A percentile compares a stretch with the other conserved stretches of the same genome.
Evolutionary conservation across 2,329 filamentous ascomycete species (phyloP).

Genomic region (Xylaria sp.): DNA sequence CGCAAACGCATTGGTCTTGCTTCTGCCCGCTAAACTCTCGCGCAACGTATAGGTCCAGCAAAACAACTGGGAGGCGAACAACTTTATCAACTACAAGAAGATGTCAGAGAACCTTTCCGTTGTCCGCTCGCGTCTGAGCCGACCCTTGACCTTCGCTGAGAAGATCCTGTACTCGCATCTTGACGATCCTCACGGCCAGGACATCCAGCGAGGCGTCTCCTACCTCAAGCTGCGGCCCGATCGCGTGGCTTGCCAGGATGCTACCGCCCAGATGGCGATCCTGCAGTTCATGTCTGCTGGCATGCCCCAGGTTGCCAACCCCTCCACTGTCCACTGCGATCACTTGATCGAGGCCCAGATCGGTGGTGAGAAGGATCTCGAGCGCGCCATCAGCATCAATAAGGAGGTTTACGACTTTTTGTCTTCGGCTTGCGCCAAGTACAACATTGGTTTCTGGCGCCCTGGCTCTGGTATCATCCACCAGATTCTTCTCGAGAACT

Average conservation of each 20-base stretch:
- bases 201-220: slow-evolving; percentile 92
- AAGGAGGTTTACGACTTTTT: slow-evolving; percentile 99
- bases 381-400: slow-evolving; percentile 89
- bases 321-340: slow-evolving; percentile 96
- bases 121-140: slow-evolving; percentile 87
- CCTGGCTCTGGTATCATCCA: slow-evolving; percentile 99
- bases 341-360: slow-evolving; percentile 98
- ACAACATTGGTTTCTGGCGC: slow-evolving; percentile 99
- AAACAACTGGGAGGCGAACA: slow-evolving; percentile 93
- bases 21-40: slow-evolving; percentile 34
- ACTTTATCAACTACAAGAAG: slow-evolving; percentile 99
- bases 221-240: slow-evolving; percentile 97
- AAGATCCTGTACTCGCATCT: slow-evolving; percentile 99
- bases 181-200: slow-evolving; percentile 94
- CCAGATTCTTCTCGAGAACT: slow-evolving; percentile 98
- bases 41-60: slow-evolving; percentile 71
- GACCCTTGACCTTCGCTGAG: slow-evolving; percentile 92
- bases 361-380: slow-evolving; percentile 92
- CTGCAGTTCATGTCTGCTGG: slow-evolving; percentile 99
- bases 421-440: slow-evolving; percentile 91
- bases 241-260: slow-evolving; percentile 98
- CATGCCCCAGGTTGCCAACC: slow-evolving; percentile 93
- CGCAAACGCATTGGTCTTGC: background rate
- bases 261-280: slow-evolving; percentile 99
- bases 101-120: slow-evolving; percentile 97